Base-by-base conservation (phyloP, 345 rosid species). In the Corchorus olitorius region DNA sequence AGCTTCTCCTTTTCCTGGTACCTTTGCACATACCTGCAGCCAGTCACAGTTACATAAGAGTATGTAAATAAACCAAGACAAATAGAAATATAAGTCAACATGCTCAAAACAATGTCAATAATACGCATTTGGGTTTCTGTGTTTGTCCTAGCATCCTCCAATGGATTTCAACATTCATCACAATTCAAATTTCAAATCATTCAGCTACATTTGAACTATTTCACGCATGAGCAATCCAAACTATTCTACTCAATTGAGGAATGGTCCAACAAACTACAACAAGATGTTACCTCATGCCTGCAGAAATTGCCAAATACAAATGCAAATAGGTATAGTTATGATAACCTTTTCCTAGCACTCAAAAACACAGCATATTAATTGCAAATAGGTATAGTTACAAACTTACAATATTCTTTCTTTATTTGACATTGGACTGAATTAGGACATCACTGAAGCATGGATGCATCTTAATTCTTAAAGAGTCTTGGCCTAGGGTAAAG, bases 1-100 rank as follows among this genome's bases (percentile, higher is more conserved):
- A 84, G 6, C 78, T 86, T 86, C 84, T 86, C 87, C 75, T 82
- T 80, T 72, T 84, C 87, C 81, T 78, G 8, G 80, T 50, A 84
- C 16, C 72, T n/a, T 60, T 84, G 84, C 75, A 76, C 89, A 73
- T 84, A 86, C 60, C 89, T 86, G 84, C 77, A 79, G 12, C 45
- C 71, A 74, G 39, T 52, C 63, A 68, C n/a, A n/a, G n/a, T n/a
- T n/a, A n/a, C n/a, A n/a, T n/a, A n/a, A n/a, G 8, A 54, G 35
- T 41, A 34, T 11, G 37, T 39, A 52, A 74, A 74, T 43, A 14
- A 56, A 45, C 15, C 14, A 14, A 48, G 37, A 20, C 43, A n/a
- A 17, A 49, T 43, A 17, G 6, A 43, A 34, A 63, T 34, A 39
- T 8, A n/a, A 3, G 33, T 22, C 53, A 45, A 17, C 5, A 3